A percentile compares a stretch with the other conserved stretches of the same genome.
phyloP scores from a whole-genome alignment of 805 yeast species.

The Myxozyma monticola region DNA sequence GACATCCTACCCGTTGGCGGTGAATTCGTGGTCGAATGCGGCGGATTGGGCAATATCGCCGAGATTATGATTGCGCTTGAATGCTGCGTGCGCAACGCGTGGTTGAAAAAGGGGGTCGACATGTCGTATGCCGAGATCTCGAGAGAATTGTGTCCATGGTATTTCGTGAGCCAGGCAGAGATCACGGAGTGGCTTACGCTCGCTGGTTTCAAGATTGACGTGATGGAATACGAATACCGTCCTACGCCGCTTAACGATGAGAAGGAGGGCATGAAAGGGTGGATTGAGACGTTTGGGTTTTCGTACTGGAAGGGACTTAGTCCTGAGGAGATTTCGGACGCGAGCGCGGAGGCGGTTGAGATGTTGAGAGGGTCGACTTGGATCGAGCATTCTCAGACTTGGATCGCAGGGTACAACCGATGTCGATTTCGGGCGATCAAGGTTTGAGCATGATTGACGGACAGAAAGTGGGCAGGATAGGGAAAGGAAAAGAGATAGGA shows the following conservation, averaged over 20 bases:
- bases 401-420: constrained; percentile 33
- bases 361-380: constrained; percentile 19
- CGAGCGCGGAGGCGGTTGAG: constrained; percentile 25
- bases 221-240: constrained; percentile 30
- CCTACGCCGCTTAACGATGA: constrained; percentile 29
- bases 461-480: background rate
- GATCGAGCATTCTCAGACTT: constrained; percentile 14
- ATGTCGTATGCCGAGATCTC: constrained; percentile 7
- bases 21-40: constrained; percentile 32
- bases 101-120: constrained; percentile 15
- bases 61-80: constrained; percentile 32
- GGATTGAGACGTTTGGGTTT: constrained; percentile 36
- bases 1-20: constrained; percentile 27
- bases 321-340: constrained; percentile 14
- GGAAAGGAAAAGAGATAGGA: too few species aligned
- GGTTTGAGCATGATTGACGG: background rate
- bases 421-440: constrained; percentile 29
- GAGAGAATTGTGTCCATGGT: constrained; percentile 31
- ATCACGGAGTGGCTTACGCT: constrained; percentile 15
- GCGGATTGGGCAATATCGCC: constrained; percentile 35
- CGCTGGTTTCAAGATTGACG: constrained; percentile 33
- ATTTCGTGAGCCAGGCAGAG: constrained; percentile 26
- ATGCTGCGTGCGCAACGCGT: constrained; percentile 16
- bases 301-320: constrained; percentile 27
- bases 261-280: constrained; percentile 30